Percentiles rank a stretch among this genome's conserved stretches.
phyloP scores from a whole-genome alignment of 2,329 filamentous ascomycete species.

The Cladophialophora psammophila region DNA sequence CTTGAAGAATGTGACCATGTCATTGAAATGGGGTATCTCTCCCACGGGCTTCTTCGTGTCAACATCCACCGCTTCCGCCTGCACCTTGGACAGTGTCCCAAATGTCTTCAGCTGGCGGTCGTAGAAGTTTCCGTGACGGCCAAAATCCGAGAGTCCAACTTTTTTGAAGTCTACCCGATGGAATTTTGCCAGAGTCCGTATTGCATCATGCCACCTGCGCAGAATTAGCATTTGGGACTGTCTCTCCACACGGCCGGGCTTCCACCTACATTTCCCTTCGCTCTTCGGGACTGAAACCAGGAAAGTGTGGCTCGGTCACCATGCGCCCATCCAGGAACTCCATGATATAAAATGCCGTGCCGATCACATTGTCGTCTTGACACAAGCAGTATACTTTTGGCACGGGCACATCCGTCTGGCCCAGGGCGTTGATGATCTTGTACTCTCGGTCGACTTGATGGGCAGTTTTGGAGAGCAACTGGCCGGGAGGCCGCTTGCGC shows the following conservation, averaged over 20 bases:
- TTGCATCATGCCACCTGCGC: slow-evolving; percentile 78
- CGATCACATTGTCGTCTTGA: slow-evolving; percentile 79
- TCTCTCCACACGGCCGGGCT: neutral
- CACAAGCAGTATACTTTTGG: slow-evolving; percentile 85
- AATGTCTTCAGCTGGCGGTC: slow-evolving; percentile 85
- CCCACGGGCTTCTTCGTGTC: slow-evolving; percentile 81
- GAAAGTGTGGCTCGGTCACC: slow-evolving; percentile 86
- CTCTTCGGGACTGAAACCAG: slow-evolving; percentile 71
- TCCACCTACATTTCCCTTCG: slow-evolving; percentile 71
- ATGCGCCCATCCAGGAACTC: slow-evolving; percentile 92
- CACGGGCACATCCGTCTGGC: slow-evolving; percentile 81
- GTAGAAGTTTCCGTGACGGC: slow-evolving; percentile 80
- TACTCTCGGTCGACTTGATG: slow-evolving; percentile 98
- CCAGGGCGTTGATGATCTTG: slow-evolving; percentile 84
- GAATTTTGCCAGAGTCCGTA: slow-evolving; percentile 82
- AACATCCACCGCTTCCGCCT: slow-evolving; percentile 76
- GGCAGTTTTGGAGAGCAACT: slow-evolving; percentile 88
- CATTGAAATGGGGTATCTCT: slow-evolving; percentile 80
- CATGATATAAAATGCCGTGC: slow-evolving; percentile 97
- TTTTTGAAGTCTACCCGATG: slow-evolving; percentile 74
- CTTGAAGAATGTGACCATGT: slow-evolving; percentile 79
- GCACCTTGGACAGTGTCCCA: slow-evolving; percentile 76
- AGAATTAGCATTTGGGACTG: slow-evolving; percentile 2
- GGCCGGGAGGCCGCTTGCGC: slow-evolving; percentile 97
- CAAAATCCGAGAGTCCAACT: slow-evolving; percentile 76